phyloP scores from a whole-genome alignment of 805 yeast species.

The Lipomyces yamadae region DNA sequence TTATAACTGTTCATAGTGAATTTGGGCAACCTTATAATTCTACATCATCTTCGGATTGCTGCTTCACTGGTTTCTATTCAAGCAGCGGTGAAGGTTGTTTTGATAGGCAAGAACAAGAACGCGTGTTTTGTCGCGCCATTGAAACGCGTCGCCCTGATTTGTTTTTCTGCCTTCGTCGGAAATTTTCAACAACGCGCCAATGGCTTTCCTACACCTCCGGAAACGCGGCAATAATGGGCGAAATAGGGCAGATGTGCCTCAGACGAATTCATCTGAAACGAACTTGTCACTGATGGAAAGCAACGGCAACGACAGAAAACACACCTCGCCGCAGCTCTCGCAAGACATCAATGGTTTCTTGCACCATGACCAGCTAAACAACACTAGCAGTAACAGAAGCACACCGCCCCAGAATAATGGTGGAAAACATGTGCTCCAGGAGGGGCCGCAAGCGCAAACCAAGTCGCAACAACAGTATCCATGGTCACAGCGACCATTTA shows the following conservation, averaged over 20 bases:
- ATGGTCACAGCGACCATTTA: slow-evolving; percentile 24
- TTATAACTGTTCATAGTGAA: neutral
- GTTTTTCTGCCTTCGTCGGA: neutral
- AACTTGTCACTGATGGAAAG: neutral
- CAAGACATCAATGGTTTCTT: neutral
- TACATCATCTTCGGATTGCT: neutral
- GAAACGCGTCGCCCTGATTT: neutral
- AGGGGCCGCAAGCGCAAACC: slow-evolving; percentile 4
- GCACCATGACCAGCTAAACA: neutral
- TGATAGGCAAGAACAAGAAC: neutral
- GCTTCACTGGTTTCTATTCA: neutral
- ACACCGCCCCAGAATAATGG: neutral
- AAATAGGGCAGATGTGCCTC: slow-evolving; percentile 10
- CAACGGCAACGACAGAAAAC: neutral
- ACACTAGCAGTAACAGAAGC: neutral
- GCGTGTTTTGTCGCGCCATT: slow-evolving; percentile 2
- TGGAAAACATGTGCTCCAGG: neutral
- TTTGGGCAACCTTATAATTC: neutral
- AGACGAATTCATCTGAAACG: neutral
- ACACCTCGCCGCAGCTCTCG: neutral
- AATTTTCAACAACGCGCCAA: slow-evolving; percentile 4
- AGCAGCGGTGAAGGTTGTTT: neutral
- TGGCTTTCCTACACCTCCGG: slow-evolving; percentile 18
- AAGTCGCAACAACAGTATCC: slow-evolving; percentile 24
- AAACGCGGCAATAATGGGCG: slow-evolving; percentile 10